Conservation (phyloP, 1,139 yeast genomes). For the Kurtzmaniella natalensis region DNA sequence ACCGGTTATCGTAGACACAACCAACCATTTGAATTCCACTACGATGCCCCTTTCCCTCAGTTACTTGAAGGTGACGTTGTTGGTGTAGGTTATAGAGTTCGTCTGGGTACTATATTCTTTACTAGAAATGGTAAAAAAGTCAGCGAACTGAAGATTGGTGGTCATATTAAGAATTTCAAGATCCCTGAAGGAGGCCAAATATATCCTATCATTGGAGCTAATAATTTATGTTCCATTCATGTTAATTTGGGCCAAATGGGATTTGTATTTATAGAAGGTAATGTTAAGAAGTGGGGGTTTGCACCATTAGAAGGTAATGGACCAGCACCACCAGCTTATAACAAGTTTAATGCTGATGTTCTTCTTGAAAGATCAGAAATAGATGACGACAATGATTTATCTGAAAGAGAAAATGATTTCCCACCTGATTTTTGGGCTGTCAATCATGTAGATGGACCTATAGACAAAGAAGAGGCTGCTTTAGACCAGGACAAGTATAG, state of each 20-base stretch:
- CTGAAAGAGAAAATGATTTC: conserved; percentile 45
- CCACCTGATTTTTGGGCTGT: conserved; percentile 55
- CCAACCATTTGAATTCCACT: conserved; percentile 42
- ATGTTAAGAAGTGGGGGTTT: conserved; percentile 63
- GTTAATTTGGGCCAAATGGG: conserved; percentile 58
- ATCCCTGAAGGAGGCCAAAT: conserved; percentile 37
- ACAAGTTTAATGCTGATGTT: conserved; percentile 51
- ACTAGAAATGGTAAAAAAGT: conserved; percentile 68
- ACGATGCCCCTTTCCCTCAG: conserved; percentile 42
- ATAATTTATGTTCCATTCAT: conserved; percentile 48
- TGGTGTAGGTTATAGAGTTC: conserved; percentile 61
- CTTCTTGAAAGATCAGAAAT: conserved; percentile 51
- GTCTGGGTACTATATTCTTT: conserved; percentile 61
- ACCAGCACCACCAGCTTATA: conserved; percentile 62
- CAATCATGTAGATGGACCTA: conserved; percentile 15
- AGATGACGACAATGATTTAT: conserved; percentile 44
- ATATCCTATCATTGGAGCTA: conserved; percentile 52
- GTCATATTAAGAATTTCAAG: conserved; percentile 52
- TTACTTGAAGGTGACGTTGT: conserved; percentile 58
- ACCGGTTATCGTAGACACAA: conserved; percentile 48
- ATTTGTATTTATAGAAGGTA: conserved; percentile 54
- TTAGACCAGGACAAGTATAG: conserved; percentile 29
- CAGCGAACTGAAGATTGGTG: conserved; percentile 64
- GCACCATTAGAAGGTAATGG: conserved; percentile 58
- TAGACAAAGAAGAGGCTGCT: conserved; percentile 7